Conservation (phyloP, 2,329 filamentous ascomycete genomes). For the Oidium heveae region DNA sequence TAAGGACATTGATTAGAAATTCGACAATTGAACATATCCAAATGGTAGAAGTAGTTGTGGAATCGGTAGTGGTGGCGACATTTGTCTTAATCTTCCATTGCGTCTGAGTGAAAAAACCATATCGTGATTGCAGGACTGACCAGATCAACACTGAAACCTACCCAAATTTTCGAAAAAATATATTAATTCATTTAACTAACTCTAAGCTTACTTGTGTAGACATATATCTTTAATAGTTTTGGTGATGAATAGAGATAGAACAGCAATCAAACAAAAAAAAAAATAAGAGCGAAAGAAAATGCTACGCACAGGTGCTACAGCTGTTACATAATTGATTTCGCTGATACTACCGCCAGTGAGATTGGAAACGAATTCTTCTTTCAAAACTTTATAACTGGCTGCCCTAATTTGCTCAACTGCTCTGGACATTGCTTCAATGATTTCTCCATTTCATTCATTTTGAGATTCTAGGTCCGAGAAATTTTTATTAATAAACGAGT, state of each 20-base stretch:
- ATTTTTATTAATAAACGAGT: too few species aligned
- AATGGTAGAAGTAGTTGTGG: too few species aligned
- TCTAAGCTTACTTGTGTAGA: too few species aligned
- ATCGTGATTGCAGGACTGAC: constrained; percentile 65
- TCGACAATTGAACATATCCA: constrained; percentile 20
- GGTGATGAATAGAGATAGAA: too few species aligned
- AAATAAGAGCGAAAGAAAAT: background rate
- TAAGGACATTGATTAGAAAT: constrained; percentile 65
- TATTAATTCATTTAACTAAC: too few species aligned
- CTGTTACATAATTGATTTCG: constrained; percentile 71
- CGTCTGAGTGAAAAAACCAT: constrained; percentile 63
- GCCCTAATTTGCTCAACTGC: constrained; percentile 16
- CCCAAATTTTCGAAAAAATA: background rate
- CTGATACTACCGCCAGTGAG: constrained; percentile 57
- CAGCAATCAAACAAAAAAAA: too few species aligned
- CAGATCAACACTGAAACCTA: constrained; percentile 67
- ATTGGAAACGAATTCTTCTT: constrained; percentile 89
- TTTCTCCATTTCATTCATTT: too few species aligned
- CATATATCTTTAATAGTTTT: too few species aligned
- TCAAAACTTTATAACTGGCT: constrained; percentile 60
- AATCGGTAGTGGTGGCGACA: too few species aligned
- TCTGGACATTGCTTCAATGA: constrained; percentile 1
- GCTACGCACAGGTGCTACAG: constrained; percentile 53
- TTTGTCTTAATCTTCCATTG: constrained; percentile 38
- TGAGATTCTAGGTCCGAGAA: too few species aligned